Evolutionary conservation across 2,329 filamentous ascomycete species (phyloP).

Genomic region (Diaporthe sp.): DNA sequence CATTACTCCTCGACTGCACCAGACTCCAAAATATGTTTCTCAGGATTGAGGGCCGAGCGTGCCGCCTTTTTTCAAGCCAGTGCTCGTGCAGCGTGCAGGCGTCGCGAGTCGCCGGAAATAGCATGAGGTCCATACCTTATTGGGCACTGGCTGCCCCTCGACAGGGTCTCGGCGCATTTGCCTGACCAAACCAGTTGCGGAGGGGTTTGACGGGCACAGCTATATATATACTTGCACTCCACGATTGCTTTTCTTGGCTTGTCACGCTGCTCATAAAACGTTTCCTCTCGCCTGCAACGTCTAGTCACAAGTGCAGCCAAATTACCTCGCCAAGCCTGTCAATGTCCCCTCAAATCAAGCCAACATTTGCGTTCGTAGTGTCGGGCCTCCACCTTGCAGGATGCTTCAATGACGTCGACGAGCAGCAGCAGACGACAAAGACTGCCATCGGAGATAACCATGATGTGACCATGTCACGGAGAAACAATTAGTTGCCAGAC

Average conservation of each 20-base stretch:
- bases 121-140: neutral
- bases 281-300: neutral
- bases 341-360: neutral
- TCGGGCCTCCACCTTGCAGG: neutral
- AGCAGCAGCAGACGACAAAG: neutral
- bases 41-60: slow-evolving; percentile 22
- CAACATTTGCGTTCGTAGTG: slow-evolving; percentile 14
- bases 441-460: neutral
- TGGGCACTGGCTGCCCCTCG: neutral
- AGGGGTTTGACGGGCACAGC: neutral
- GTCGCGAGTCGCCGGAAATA: slow-evolving; percentile 11
- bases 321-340: neutral
- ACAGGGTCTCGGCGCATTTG: neutral
- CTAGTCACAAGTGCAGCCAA: neutral
- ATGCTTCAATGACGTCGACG: neutral
- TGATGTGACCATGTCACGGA: neutral
- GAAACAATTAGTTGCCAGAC: neutral
- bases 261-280: neutral
- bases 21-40: slow-evolving; percentile 9
- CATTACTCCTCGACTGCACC: slow-evolving; percentile 22
- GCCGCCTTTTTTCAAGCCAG: neutral
- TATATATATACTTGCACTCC: neutral
- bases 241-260: slow-evolving; percentile 19
- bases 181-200: neutral
- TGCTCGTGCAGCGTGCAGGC: neutral